These are phyloP conservation scores for Diplogelasinospora grovesii DNA, from an alignment of 495 filamentous ascomycete genomes.

Conservation along the genomic window DNA sequence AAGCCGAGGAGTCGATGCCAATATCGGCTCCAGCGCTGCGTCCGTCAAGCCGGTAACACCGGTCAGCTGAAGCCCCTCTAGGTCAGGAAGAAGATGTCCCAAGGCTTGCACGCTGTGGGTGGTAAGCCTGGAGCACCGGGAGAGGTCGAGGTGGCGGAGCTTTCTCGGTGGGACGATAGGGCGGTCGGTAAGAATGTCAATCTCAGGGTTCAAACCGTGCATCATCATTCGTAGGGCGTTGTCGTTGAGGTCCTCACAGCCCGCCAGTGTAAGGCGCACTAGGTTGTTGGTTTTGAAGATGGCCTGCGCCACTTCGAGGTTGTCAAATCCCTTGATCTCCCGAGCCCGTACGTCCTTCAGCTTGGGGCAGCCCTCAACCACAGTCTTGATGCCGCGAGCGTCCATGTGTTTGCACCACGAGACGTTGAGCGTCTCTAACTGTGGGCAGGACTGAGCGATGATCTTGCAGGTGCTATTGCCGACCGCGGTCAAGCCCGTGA, in stretches of 20 bases:
- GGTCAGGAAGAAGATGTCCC: constrained; percentile 64
- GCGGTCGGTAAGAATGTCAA: constrained; percentile 71
- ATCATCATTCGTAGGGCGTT: constrained; percentile 63
- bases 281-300: constrained; percentile 76
- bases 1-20: constrained; percentile 67
- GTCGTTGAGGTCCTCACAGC: constrained; percentile 71
- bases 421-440: constrained; percentile 75
- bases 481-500: constrained; percentile 71
- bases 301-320: constrained; percentile 57
- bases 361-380: constrained; percentile 64
- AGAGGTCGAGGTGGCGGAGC: constrained; percentile 79
- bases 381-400: constrained; percentile 66
- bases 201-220: constrained; percentile 62
- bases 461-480: constrained; percentile 84
- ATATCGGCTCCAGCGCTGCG: constrained; percentile 59
- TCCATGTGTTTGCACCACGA: constrained; percentile 87
- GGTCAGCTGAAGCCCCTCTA: constrained; percentile 76
- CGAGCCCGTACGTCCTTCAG: constrained; percentile 77
- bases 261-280: constrained; percentile 68
- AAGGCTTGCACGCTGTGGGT: constrained; percentile 61
- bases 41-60: constrained; percentile 68
- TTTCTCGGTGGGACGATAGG: constrained; percentile 70
- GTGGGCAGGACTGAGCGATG: constrained; percentile 74
- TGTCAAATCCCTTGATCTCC: constrained; percentile 74
- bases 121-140: constrained; percentile 67